Base-by-base conservation (phyloP, 306 rosid species). In the Pueraria montana region DNA sequence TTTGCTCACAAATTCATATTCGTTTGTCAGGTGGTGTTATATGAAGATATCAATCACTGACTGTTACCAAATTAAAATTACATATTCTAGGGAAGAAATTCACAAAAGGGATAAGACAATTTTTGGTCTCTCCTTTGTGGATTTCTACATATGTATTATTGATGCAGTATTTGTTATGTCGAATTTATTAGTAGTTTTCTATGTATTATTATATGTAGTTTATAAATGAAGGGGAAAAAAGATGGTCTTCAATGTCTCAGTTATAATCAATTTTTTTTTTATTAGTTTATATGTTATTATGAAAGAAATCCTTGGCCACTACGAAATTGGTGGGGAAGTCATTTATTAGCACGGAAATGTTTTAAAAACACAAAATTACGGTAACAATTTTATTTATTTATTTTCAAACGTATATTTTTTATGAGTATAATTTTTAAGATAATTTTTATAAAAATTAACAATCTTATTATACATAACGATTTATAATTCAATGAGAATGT, bases 41-140 rank as follows among this genome's bases (percentile, higher is more conserved):
- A 52, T 75, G 80, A 79, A 74, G 82, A 69, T 83, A 64, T 64
- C 84, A 85, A 63, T 63, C 86, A 84, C 89, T 90, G 92, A 91
- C 98, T 34, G 88, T 85, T 81, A 89, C 88, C 80, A 77, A 79
- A 78, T 65, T 65, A 65, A 77, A 81, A 66, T 10, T 76, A 48
- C 77, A 78, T 81, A 82, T 65, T 63, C 76, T 85, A 78, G 85
- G 73, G 67, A 23, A 11, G 84, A 76, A 78, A 78, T 72, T 84
- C 86, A 46, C 43, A 18, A 18, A 38, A 76, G 91, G 80, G 89
- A 84, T 32, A 80, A 82, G 95, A 87, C 88, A 77, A 58, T 78
- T 83, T 91, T 89, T 89, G 80, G 88, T 84, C 87, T 90, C 90
- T 72, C 89, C 77, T 56, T 74, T 64, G 77, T 87, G 89, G 81